Base-by-base conservation (phyloP, 2,329 filamentous ascomycete species). In the Aspergillus quadricinctus region DNA sequence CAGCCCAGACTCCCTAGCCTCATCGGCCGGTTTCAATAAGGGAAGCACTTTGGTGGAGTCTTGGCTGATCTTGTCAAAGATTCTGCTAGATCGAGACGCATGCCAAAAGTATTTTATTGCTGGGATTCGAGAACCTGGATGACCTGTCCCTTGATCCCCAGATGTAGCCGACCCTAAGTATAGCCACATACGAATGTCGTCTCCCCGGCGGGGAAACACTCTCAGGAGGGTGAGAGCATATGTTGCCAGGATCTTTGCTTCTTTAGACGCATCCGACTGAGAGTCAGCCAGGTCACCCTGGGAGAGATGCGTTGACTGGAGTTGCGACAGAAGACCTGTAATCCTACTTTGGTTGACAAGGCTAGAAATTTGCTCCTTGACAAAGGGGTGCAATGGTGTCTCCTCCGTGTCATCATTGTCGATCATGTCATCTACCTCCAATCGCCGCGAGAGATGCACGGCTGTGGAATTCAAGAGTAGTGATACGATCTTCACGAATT, bases 141-240 rank as follows among this genome's bases (percentile, higher is more conserved):
- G 64, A 8, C 66, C 66, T 28, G 71, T 58, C 8, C 61, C 58
- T 57, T 75, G 62, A 66, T 71, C 52, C 67, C 75, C 58, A 21
- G 61, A 76, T 59, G 61, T 68, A 4, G 89, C 79, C 46, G 88
- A 85, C 0, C 91, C 89, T 43, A 94, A 81, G 68, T 94, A 97
- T 0, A 97, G 79, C 77, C 91, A 93, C 90, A 97, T 96, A 23
- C 92, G 88, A 58, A 97, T 95, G 57, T 97, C 92, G 67, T 97
- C 92, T 3, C 87, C 87, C 57, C 85, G 83, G 6, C 81, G 78
- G 8, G 93, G 92, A 62, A 97, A 97, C 64, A 92, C 92, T 57
- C 89, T 85, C 3, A 97, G 78, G 3, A 99, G 77, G 0, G 90
- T 92, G 41, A 97, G 79, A 2, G 92, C 90, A 69, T 96, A 97